Conservation (phyloP, 495 filamentous ascomycete genomes). For the Lentithecium fluviatile region DNA sequence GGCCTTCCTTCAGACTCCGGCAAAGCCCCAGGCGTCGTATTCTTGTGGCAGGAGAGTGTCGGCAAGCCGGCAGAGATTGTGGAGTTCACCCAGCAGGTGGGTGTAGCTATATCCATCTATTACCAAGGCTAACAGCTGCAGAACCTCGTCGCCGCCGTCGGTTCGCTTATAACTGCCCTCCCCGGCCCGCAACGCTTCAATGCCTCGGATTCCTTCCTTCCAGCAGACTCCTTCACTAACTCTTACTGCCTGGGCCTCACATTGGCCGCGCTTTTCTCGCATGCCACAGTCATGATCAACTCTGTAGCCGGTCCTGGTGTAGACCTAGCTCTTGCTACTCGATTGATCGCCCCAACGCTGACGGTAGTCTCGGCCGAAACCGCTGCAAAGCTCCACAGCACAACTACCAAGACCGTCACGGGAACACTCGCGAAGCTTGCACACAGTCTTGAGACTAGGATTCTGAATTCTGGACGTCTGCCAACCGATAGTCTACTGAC, state of each 20-base stretch:
- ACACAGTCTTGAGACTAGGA: slow-evolving; percentile 67
- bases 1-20: slow-evolving; percentile 50
- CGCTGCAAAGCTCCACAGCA: slow-evolving; percentile 62
- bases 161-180: slow-evolving; percentile 70
- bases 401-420: slow-evolving; percentile 51
- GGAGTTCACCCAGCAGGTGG: slow-evolving; percentile 67
- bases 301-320: slow-evolving; percentile 71
- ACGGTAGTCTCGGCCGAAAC: slow-evolving; percentile 76
- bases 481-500: slow-evolving; percentile 62
- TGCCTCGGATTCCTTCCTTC: slow-evolving; percentile 78
- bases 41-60: slow-evolving; percentile 42
- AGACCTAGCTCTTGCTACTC: slow-evolving; percentile 69
- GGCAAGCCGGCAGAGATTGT: slow-evolving; percentile 63
- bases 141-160: slow-evolving; percentile 78
- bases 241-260: slow-evolving; percentile 78
- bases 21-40: slow-evolving; percentile 38
- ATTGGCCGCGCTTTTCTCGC: slow-evolving; percentile 77
- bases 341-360: slow-evolving; percentile 75
- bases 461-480: slow-evolving; percentile 72
- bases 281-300: slow-evolving; percentile 83
- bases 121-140: slow-evolving; percentile 27
- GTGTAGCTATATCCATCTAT: background rate
- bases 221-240: slow-evolving; percentile 75
- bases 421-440: slow-evolving; percentile 56
- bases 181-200: slow-evolving; percentile 70